These are phyloP conservation scores for Biscogniauxia marginata DNA, from an alignment of 2,329 filamentous ascomycete species.

Conservation along the genomic window DNA sequence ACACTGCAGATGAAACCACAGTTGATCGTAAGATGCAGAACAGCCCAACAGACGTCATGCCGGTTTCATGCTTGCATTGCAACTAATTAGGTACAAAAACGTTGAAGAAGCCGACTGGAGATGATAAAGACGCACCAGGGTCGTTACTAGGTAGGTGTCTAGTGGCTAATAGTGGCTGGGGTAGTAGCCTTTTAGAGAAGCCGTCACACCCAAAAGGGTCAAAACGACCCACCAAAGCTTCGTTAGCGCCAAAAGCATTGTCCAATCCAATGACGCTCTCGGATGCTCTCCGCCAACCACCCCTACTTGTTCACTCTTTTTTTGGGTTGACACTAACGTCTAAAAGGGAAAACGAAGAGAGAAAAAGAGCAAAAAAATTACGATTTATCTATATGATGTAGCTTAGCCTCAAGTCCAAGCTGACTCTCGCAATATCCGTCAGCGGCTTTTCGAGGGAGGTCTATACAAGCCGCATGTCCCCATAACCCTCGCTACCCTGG, in stretches of 20 bases:
- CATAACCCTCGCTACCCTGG: background rate
- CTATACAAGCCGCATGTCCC: background rate
- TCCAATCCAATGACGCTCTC: slow-evolving; percentile 20
- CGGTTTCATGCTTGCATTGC: background rate
- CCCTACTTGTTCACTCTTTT: slow-evolving; percentile 5
- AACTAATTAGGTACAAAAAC: background rate
- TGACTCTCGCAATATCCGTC: slow-evolving; percentile 11
- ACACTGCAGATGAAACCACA: background rate
- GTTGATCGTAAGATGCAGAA: no score
- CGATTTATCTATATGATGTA: background rate
- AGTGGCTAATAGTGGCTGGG: slow-evolving; percentile 8
- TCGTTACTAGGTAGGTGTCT: slow-evolving; percentile 1
- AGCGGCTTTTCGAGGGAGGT: background rate
- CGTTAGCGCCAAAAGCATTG: slow-evolving; percentile 13
- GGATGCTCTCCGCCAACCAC: slow-evolving; percentile 25
- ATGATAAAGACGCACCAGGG: background rate
- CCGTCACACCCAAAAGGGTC: slow-evolving; percentile 18
- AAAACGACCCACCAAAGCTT: slow-evolving; percentile 7
- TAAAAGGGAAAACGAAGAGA: slow-evolving; percentile 16
- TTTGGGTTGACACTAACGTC: slow-evolving; percentile 4
- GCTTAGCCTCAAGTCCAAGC: slow-evolving; percentile 8
- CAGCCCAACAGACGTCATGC: background rate
- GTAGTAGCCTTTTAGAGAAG: slow-evolving; percentile 11
- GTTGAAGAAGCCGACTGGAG: background rate
- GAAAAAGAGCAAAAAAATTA: slow-evolving; percentile 1